These are phyloP conservation scores for Pestalotiopsis sp. DNA, from an alignment of 2,329 filamentous ascomycete species.

Conservation along the genomic window DNA sequence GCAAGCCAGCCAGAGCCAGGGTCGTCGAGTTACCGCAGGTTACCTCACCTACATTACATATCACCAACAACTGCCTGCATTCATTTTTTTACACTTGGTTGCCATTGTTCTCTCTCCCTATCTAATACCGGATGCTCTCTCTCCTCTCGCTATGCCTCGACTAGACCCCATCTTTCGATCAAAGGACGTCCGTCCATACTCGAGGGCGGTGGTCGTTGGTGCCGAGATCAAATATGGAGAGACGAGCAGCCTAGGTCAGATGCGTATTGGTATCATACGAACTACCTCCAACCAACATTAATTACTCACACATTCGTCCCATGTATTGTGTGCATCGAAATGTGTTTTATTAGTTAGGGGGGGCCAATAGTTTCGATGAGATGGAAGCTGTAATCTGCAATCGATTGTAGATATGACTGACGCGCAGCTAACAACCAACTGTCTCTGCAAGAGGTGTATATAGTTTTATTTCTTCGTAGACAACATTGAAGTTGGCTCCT, in stretches of 20 bases:
- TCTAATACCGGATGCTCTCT: neutral
- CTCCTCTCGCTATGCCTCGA: neutral
- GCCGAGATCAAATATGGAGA: neutral
- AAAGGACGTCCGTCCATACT: neutral
- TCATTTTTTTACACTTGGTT: neutral
- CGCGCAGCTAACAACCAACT: neutral
- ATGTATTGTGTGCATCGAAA: neutral
- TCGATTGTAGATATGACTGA: neutral
- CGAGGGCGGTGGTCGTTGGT: neutral
- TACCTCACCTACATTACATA: neutral
- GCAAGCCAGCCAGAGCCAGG: neutral
- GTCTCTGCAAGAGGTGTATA: too few species aligned
- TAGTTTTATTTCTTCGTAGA: too few species aligned
- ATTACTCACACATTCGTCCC: neutral
- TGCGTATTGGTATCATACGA: neutral
- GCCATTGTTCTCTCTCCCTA: neutral
- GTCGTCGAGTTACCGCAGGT: neutral
- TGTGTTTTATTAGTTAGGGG: neutral
- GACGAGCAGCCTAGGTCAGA: neutral
- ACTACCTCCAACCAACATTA: neutral
- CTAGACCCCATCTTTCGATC: neutral
- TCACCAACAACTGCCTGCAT: neutral
- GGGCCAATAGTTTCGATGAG: neutral
- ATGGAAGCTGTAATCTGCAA: neutral
- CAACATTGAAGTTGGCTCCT: too few species aligned